Base-by-base conservation (phyloP, 306 rosid genomes). In the Nissolia schottii region DNA sequence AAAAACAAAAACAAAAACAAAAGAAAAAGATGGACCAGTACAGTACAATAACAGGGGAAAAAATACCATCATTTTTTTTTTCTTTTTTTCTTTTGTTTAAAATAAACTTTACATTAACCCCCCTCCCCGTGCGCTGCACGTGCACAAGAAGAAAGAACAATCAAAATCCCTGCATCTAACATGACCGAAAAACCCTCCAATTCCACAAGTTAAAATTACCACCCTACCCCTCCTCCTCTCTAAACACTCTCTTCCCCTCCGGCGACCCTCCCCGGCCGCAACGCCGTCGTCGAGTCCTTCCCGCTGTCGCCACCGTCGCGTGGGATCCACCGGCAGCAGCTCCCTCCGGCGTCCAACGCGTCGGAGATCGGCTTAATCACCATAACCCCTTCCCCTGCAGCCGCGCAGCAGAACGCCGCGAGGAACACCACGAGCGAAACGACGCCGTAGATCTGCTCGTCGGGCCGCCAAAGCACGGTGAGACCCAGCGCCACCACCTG, bases 311-410 rank as follows among this genome's bases (percentile, higher is more conserved):
- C 63, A 6, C 48, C 28, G 11, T 45, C 11, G 2, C 14, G 13
- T 0, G 20, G 4, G 0, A 3, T 5, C 87, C 80, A 78, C 58
- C 22, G 25, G 49, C 75, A 32, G 23, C 27, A 25, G 0, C 29
- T 51, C 0, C 76, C 87, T 6, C 90, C 88, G 8, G 92, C 95
- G 0, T 87, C 88, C 82, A 94, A 77, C 0, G 96, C 82, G 7
- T 94, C 97, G 0, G 87, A 69, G 1, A 91, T 86, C 0, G 97
- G 96, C 41, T 76, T 89, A 58, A 94, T 89, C n/a, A 94, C 96
- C 84, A 94, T 76, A 56, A 94, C 82, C 3, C 97, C 96, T 81
- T 91, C 85, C 9, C 97, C 96, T 0, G 70, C 63, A 1, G 51
- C 79, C 0, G 96, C 97, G 31, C 87, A 86, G 2, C 37, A 53